A percentile compares a stretch with the other conserved stretches of the same genome.
Conservation (phyloP, 2,329 filamentous ascomycete species). For the Sporothrix humicola region DNA sequence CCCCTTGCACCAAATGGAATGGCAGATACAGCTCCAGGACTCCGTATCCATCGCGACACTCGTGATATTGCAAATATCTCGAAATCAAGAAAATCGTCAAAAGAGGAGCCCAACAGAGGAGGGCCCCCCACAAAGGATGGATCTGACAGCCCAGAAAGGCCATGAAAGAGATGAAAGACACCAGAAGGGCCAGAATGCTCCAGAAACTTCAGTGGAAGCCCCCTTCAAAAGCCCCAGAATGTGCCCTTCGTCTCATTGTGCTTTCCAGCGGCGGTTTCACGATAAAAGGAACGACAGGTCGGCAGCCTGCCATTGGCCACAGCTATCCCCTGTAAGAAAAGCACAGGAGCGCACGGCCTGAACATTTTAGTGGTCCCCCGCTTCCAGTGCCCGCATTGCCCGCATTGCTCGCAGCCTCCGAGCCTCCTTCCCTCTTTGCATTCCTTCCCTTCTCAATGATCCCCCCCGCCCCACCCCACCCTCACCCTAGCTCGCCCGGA, state of each 20-base stretch:
- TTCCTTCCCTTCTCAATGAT: not conserved
- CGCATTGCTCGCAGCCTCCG: not conserved
- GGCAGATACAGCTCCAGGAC: no score
- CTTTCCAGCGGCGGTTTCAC: not conserved
- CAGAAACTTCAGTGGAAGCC: not conserved
- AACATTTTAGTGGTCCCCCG: not conserved
- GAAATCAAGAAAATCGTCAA: no score
- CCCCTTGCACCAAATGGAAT: no score
- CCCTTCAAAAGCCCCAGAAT: not conserved
- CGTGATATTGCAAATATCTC: no score
- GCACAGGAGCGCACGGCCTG: no score
- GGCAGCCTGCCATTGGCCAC: not conserved
- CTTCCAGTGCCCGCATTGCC: not conserved
- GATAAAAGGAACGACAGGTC: constrained; percentile 3
- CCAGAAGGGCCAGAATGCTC: no score
- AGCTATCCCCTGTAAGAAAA: not conserved
- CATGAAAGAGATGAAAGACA: no score
- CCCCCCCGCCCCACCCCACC: not conserved
- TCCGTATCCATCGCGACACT: no score
- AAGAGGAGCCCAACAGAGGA: no score
- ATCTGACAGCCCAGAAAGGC: no score
- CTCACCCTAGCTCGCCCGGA: not conserved
- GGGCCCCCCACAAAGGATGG: no score
- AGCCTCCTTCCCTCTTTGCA: not conserved
- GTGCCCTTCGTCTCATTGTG: not conserved